Base-by-base conservation (phyloP, 768 basidiomycete genomes). In the Crepidotus variabilis region DNA sequence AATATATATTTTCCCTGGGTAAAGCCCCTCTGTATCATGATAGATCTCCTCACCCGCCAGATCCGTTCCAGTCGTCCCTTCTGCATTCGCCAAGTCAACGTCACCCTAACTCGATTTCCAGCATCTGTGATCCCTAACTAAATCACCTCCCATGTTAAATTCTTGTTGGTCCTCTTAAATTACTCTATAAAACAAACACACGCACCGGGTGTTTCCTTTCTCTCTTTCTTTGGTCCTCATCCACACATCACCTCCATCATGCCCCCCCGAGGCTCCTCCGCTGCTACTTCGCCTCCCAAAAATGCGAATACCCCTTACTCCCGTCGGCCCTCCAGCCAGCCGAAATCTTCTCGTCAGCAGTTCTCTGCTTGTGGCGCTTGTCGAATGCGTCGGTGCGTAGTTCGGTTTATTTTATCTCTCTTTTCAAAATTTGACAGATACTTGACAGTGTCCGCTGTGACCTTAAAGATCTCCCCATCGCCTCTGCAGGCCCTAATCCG, bases 341-440 rank as follows among this genome's bases (percentile, higher is more conserved):
- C 88, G 54, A 91, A 91, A 68, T 89, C 90, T 24, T 80, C 85
- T 2, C 75, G 90, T 58, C 87, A 90, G 63, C 91, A 96, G 63
- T 92, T 92, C 72, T 90, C 89, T n/a, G 94, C 94, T 7, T 96
- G 94, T 68, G 92, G 92, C 56, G 92, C 92, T 28, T 97, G 94
- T 71, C 85, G 92, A 58, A 91, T 91, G 85, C 74, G 94, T 68
- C 83, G 94, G 87, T 88, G 52, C 36, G 72, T 61, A 20, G 48
- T 50, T 55, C 63, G 52, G 47, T 65, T 48, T 55, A 52, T 36
- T 54, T 47, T 46, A 20, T 0, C 23, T 53, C 22, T 21, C 21
- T 47, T 45, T 28, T 58, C 52, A 57, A 35, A 56, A 56, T 39
- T 51, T 57, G 50, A 43, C 21, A 10, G 16, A 5, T 11, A 21